Base-by-base conservation (phyloP, 2,329 filamentous ascomycete species). In the Calonectria naviculata region DNA sequence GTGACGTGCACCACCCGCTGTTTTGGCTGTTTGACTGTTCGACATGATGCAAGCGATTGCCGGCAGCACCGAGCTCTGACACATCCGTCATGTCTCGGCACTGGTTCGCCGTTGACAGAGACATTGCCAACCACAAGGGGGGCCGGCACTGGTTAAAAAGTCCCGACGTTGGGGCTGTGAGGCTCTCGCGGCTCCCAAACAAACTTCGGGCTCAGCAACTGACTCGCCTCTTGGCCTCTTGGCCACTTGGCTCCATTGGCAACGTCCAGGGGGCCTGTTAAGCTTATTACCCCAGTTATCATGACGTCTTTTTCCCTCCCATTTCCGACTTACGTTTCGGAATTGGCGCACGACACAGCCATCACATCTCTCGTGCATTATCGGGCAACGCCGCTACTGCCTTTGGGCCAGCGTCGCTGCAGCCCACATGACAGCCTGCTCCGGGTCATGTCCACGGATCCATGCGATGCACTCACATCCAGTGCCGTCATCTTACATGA, bases 401-500 rank as follows among this genome's bases (percentile, higher is more conserved):
- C 29, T 38, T 38, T 26, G 36, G 34, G 9, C 31, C 31, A 38
- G 52, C 26, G 29, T 36, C 5, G 52, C 13, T 58, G 31, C 42
- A 24, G 31, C n/a, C 34, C 52, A 58, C 52, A 31, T 38, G 46
- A 58, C 28, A 21, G 26, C 3, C 47, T 31, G 17, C 47, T 52
- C n/a, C 42, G 19, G 19, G n/a, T 29, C 38, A 10, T 38, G 52
- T n/a, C 58, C 47, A 29, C 42, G 41, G 38, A 60, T 34, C 62
- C 52, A 46, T 46, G n/a, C 49, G 46, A 38, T 24, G n/a, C 67
- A 24, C 47, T 52, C 36, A 28, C 34, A 34, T 24, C 24, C 61
- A 46, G 52, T 70, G 67, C 44, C 67, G 67, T 70, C 62, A 70
- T 65, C 52, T 38, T 34, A 58, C 52, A 58, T 38, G 52, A 26